These are phyloP conservation scores for Aspergillus tamarii DNA, from an alignment of 2,329 filamentous ascomycete species.

Conservation along the genomic window DNA sequence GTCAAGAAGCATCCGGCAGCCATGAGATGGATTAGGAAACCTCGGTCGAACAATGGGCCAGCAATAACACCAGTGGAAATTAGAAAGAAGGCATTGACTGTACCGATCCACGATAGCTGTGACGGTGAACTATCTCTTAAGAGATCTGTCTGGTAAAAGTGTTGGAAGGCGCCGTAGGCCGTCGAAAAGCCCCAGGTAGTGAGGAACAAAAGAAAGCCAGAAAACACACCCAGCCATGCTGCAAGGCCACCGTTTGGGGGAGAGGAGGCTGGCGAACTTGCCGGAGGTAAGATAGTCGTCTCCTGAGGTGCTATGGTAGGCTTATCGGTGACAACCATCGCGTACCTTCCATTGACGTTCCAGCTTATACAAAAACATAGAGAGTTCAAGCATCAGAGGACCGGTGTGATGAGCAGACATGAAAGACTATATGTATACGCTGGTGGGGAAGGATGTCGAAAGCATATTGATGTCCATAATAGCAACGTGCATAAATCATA, in stretches of 20 bases:
- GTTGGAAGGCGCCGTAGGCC: conserved; percentile 30
- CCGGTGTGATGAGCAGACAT: not conserved
- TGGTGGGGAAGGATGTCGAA: not conserved
- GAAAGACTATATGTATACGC: not conserved
- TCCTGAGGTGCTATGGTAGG: not conserved
- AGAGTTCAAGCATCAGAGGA: not conserved
- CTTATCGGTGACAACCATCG: not conserved
- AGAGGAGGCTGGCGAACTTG: not conserved
- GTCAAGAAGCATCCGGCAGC: conserved; percentile 42
- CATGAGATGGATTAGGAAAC: conserved; percentile 43
- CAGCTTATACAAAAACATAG: not conserved
- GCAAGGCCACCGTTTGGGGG: conserved; percentile 24
- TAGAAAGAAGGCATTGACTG: conserved; percentile 48
- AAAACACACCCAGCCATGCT: conserved; percentile 25
- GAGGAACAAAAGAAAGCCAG: conserved; percentile 24
- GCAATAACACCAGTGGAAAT: conserved; percentile 47
- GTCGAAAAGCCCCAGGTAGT: conserved; percentile 27
- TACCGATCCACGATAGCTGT: conserved; percentile 49
- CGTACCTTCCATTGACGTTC: not conserved
- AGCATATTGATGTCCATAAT: not conserved
- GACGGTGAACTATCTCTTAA: conserved; percentile 32
- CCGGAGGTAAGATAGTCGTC: not conserved
- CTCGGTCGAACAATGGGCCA: conserved; percentile 50
- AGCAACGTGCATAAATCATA: not conserved
- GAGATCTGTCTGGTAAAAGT: conserved; percentile 26